Evolutionary conservation across 768 basidiomycete species (phyloP), one percentile per base, ranked within the genome.

Genomic region (Boletus subparvulus): DNA sequence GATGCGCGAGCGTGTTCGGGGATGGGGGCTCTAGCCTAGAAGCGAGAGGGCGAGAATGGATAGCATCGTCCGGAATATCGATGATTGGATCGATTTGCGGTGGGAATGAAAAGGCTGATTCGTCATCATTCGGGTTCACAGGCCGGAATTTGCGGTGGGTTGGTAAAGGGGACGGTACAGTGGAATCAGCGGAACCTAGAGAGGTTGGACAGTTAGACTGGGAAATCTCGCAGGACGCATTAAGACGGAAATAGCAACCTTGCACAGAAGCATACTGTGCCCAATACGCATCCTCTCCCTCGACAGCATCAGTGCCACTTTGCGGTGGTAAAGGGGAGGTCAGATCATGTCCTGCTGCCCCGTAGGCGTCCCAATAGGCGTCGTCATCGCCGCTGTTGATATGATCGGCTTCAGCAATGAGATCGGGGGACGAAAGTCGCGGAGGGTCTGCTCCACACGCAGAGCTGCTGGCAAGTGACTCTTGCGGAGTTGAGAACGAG

Each of bases 101-200:
- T 43, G 48, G 58, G 41, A 54, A 55, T 24, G 50, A 11, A 11
- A 42, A 30, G 21, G 40, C 21, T 17, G 46, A 46, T 53, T 50
- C 56, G 28, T 50, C 50, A 44, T 47, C 58, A 4, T 47, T 35
- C 19, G 50, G 43, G 47, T 56, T 36, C 0, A 24, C 54, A 21
- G 61, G 57, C 36, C 59, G 68, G 14, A 69, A 62, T 47, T 64
- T 73, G 52, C 70, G 71, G 47, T 61, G 63, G 24, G 54, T 60
- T 43, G 72, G 73, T 32, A 73, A 55, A n/a, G 81, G 64, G 63
- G 88, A 72, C 2, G 87, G 86, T 16, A 83, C 65, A 19, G 86
- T 87, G 16, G 88, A 90, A 66, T 90, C 88, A 16, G 81, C 86
- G 30, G 87, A 83, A 51, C 88, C 88, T 90, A 63, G 35, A 63